A percentile compares a stretch with the other conserved stretches of the same genome.
Conservation (phyloP, 2,329 filamentous ascomycete species). For the Cercospora citrullina region DNA sequence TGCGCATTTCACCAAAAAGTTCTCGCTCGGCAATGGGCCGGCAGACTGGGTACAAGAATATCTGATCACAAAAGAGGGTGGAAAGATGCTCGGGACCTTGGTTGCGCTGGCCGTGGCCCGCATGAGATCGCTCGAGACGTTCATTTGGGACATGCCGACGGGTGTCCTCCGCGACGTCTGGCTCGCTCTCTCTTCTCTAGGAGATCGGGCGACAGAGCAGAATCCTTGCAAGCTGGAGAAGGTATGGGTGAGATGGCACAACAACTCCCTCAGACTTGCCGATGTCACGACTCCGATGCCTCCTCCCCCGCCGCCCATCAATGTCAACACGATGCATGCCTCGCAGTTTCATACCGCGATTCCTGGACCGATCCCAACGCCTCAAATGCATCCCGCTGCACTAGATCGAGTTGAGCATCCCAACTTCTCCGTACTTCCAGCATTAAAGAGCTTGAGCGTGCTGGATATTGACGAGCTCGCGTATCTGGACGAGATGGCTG, state of each 20-base stretch:
- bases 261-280: constrained; percentile 58
- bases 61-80: constrained; percentile 76
- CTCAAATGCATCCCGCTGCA: constrained; percentile 32
- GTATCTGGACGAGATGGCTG: constrained; percentile 79
- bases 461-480: constrained; percentile 80
- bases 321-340: constrained; percentile 26
- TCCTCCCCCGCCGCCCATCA: constrained; percentile 40
- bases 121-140: constrained; percentile 79
- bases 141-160: constrained; percentile 88
- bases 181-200: constrained; percentile 71
- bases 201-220: constrained; percentile 57
- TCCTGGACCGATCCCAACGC: constrained; percentile 23
- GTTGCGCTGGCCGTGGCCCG: constrained; percentile 76
- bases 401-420: constrained; percentile 69
- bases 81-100: constrained; percentile 84
- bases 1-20: constrained; percentile 75
- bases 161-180: constrained; percentile 80
- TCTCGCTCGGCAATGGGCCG: constrained; percentile 81
- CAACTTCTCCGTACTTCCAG: constrained; percentile 74
- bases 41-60: constrained; percentile 78
- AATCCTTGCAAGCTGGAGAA: constrained; percentile 67
- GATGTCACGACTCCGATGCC: constrained; percentile 45
- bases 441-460: constrained; percentile 72
- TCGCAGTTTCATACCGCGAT: constrained; percentile 14
- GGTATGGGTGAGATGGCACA: constrained; percentile 81